Percentiles rank a stretch among this genome's conserved stretches.
Evolutionary conservation across 31 red algal species (phyloP).

Genomic region (Odonthalia washingtoniensis): DNA sequence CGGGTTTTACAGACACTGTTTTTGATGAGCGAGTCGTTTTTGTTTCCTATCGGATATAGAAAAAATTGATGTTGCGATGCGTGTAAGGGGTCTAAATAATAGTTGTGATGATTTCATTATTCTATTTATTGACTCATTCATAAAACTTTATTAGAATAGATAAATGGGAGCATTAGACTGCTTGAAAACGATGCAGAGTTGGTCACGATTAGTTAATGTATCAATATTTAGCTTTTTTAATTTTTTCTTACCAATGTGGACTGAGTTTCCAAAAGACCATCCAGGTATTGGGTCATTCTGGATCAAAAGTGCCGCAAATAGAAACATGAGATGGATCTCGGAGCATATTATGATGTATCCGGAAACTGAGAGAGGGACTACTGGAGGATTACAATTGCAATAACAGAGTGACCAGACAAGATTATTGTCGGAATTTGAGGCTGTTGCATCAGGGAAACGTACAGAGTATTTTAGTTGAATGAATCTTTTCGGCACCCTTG

Average conservation of each 20-base stretch:
- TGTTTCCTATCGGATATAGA: no score
- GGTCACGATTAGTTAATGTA: no score
- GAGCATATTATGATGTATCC: not conserved
- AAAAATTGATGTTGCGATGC: no score
- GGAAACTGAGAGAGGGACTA: not conserved
- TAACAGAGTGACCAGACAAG: not conserved
- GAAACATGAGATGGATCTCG: not conserved
- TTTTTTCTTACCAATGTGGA: not conserved
- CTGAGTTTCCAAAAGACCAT: constrained; percentile 5
- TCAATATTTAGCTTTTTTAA: no score
- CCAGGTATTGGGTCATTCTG: not conserved
- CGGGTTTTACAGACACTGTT: no score
- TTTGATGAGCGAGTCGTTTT: no score
- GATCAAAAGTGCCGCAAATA: not conserved
- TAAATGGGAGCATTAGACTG: no score
- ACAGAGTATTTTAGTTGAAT: not conserved
- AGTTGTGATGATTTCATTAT: no score
- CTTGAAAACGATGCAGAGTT: no score
- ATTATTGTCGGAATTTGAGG: not conserved
- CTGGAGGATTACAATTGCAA: not conserved
- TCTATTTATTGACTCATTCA: no score
- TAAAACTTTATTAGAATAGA: no score
- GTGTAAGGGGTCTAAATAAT: no score
- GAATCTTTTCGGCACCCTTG: constrained; percentile 2
- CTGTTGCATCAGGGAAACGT: not conserved